A percentile compares a stretch with the other conserved stretches of the same genome.
Conservation (phyloP, 768 basidiomycete genomes). For the Gyrodon lividus region DNA sequence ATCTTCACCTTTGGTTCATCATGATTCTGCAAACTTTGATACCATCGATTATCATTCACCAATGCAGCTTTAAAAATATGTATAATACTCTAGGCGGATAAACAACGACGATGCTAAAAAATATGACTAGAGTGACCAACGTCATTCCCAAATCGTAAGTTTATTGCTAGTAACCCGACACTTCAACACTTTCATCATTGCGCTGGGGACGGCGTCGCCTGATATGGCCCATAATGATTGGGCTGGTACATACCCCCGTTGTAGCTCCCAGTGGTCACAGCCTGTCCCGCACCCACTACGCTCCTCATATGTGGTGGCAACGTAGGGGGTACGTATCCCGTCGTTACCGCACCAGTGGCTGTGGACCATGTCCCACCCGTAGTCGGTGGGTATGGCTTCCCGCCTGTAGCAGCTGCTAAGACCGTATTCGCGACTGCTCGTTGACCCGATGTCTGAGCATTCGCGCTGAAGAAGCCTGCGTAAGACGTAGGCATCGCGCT, state of each 20-base stretch:
- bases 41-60: slow-evolving; percentile 18
- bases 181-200: slow-evolving; percentile 20
- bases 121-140: background rate
- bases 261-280: slow-evolving; percentile 19
- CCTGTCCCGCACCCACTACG: slow-evolving; percentile 22
- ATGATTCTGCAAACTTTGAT: background rate
- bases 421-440: slow-evolving; percentile 60
- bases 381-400: slow-evolving; percentile 33
- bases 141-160: background rate
- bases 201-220: slow-evolving; percentile 31
- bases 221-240: slow-evolving; percentile 33
- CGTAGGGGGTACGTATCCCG: slow-evolving; percentile 34
- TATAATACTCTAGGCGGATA: slow-evolving; percentile 21
- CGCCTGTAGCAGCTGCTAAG: slow-evolving; percentile 24
- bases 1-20: background rate
- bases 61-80: slow-evolving; percentile 12
- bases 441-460: slow-evolving; percentile 34
- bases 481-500: slow-evolving; percentile 37
- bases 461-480: slow-evolving; percentile 39
- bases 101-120: slow-evolving; percentile 1
- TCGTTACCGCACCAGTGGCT: slow-evolving; percentile 20
- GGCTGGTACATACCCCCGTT: slow-evolving; percentile 25
- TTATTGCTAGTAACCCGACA: background rate
- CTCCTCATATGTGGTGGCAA: slow-evolving; percentile 43
- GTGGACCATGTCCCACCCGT: slow-evolving; percentile 25